Conservation (phyloP, 495 filamentous ascomycete genomes). For the Talaromyces wortmannii region DNA sequence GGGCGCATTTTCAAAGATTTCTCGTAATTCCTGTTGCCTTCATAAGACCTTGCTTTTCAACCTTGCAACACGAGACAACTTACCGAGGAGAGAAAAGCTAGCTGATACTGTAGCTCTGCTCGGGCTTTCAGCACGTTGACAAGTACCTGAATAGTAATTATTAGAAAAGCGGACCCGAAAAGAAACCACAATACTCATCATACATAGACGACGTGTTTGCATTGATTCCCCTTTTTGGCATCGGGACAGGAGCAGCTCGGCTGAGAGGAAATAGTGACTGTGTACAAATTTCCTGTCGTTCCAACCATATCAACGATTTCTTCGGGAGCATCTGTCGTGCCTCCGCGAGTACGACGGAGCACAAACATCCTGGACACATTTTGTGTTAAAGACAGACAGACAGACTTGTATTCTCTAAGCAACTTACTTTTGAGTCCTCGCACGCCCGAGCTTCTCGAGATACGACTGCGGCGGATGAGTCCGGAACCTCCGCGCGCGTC, state of each 20-base stretch:
- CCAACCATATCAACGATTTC: slow-evolving; percentile 64
- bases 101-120: slow-evolving; percentile 60
- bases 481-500: slow-evolving; percentile 29
- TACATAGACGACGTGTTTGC: slow-evolving; percentile 70
- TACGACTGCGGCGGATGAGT: slow-evolving; percentile 29
- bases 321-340: slow-evolving; percentile 31
- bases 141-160: slow-evolving; percentile 42
- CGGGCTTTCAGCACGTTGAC: slow-evolving; percentile 59
- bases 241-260: slow-evolving; percentile 68
- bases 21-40: slow-evolving; percentile 3
- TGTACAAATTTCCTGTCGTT: slow-evolving; percentile 72
- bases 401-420: background rate
- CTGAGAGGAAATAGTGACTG: slow-evolving; percentile 41
- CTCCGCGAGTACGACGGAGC: slow-evolving; percentile 37
- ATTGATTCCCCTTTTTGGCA: slow-evolving; percentile 55
- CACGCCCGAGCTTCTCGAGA: slow-evolving; percentile 32
- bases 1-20: slow-evolving; percentile 29
- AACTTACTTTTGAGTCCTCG: slow-evolving; percentile 34
- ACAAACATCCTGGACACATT: slow-evolving; percentile 47
- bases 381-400: no score
- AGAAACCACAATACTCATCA: background rate
- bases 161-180: slow-evolving; percentile 1
- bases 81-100: slow-evolving; percentile 57
- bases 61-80: slow-evolving; percentile 5
- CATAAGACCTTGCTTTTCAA: background rate